Conservation (phyloP, 306 rosid species). For the Prinsepia uniflora region DNA sequence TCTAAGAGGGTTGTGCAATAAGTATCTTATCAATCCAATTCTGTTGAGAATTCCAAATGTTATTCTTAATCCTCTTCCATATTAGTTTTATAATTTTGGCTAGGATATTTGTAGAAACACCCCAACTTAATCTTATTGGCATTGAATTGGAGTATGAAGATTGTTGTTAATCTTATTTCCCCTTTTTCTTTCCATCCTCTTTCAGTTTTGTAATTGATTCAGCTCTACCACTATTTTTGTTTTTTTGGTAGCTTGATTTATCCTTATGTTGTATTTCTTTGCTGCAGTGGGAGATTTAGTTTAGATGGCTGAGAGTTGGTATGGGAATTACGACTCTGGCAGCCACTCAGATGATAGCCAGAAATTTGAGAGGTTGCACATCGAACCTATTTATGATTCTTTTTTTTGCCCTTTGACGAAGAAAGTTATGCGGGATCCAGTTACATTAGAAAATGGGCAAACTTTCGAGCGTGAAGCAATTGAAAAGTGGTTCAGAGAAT, state of each 20-base stretch:
- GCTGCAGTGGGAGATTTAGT: constrained; percentile 32
- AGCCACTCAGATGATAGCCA: constrained; percentile 84
- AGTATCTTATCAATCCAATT: not conserved
- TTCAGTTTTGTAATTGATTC: not conserved
- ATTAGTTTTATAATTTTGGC: not conserved
- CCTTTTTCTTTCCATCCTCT: not conserved
- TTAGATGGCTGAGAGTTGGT: constrained; percentile 81
- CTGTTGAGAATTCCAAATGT: not conserved
- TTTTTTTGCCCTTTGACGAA: constrained; percentile 89
- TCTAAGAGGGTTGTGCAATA: not conserved
- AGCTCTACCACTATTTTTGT: not conserved
- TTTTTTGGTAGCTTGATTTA: not conserved
- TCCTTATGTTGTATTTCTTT: constrained; percentile 21
- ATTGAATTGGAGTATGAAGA: not conserved
- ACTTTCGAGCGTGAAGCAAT: constrained; percentile 92
- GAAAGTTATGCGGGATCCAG: constrained; percentile 92
- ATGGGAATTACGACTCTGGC: constrained; percentile 72
- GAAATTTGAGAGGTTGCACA: constrained; percentile 61
- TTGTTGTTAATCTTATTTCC: not conserved
- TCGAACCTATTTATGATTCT: constrained; percentile 90
- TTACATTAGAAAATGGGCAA: constrained; percentile 80
- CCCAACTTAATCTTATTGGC: not conserved
- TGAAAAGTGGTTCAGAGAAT: constrained; percentile 95
- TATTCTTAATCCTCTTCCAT: not conserved
- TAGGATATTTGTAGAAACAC: not conserved